These are phyloP conservation scores for Lepidium africanum DNA, from an alignment of 345 rosid genomes.

Conservation along the genomic window DNA sequence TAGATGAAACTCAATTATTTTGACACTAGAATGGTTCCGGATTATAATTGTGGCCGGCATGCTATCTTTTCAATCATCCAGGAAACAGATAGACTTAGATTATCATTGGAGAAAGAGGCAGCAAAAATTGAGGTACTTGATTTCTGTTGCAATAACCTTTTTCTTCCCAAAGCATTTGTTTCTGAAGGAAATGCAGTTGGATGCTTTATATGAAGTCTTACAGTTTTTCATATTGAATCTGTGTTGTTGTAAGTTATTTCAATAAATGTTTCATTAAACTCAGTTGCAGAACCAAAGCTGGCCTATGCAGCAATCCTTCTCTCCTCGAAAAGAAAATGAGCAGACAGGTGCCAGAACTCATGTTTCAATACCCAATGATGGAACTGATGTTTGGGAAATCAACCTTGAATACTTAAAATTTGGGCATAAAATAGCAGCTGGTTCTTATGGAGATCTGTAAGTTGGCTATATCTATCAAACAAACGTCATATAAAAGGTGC, in stretches of 20 bases:
- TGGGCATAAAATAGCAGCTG: slow-evolving; percentile 85
- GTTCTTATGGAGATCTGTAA: slow-evolving; percentile 96
- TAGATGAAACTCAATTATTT: background rate
- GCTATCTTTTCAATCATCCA: slow-evolving; percentile 32
- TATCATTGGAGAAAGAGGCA: slow-evolving; percentile 68
- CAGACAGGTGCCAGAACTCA: slow-evolving; percentile 29
- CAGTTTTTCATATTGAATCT: background rate
- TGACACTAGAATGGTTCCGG: background rate
- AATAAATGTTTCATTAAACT: slow-evolving; percentile 4
- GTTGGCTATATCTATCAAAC: slow-evolving; percentile 27
- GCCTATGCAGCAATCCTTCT: slow-evolving; percentile 42
- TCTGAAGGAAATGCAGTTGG: background rate
- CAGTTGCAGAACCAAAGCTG: slow-evolving; percentile 46
- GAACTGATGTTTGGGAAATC: slow-evolving; percentile 97
- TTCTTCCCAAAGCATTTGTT: background rate
- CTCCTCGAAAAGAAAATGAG: slow-evolving; percentile 44
- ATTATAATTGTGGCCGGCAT: slow-evolving; percentile 19
- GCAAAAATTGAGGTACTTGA: slow-evolving; percentile 64
- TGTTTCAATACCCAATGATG: slow-evolving; percentile 82
- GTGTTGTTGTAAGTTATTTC: background rate
- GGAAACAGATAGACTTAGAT: slow-evolving; percentile 74
- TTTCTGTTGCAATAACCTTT: background rate
- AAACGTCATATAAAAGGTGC: background rate
- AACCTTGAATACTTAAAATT: slow-evolving; percentile 60
- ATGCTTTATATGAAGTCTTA: background rate